Evolutionary conservation across 1,139 yeast genomes (phyloP), one percentile per base, ranked within the genome.

Genomic region (Candida tetrigidarum): DNA sequence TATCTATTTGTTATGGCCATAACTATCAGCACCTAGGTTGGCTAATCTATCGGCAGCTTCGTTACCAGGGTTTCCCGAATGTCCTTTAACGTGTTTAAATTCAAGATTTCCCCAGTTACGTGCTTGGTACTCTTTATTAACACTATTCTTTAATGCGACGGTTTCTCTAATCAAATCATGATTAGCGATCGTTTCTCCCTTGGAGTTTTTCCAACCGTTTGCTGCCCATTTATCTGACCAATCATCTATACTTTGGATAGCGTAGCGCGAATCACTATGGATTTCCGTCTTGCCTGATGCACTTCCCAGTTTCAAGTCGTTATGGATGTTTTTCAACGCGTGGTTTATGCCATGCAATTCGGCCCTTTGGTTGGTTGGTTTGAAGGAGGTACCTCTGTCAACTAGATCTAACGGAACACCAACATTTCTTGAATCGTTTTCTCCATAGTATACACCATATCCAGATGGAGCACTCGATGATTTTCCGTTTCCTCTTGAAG

Each of bases 291-390:
- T 63, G 3, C 43, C 39, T 7, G 40, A n/a, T 7, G 44, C 35
- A 36, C 41, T 25, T 29, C 43, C 44, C 14, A 35, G 22, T 22
- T 29, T 22, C 7, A 43, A 22, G 35, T 66, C 71, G 1, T 52
- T 33, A 43, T 64, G 52, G 10, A 82, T 71, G 8, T 59, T 54
- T 8, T 62, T 58, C 44, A 86, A 60, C 0, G 95, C 95, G 38
- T 72, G 73, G 5, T 66, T 60, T 18, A 87, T 71, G 0, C 95
- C 97, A 14, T 67, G 60, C 18, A 91, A 71, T 62, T 92, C 97
- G 2, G 96, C 96, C 37, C 91, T 69, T 55, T 87, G 92, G 57
- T 90, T 92, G 0, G 96, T 90, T 32, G 84, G 88, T n/a, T 30
- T 30, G 11, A 12, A 30, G 1, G 29, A 23, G 20, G 27, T 29